phyloP scores from a whole-genome alignment of 2,329 filamentous ascomycete genomes.

The Diaporthe sp. region DNA sequence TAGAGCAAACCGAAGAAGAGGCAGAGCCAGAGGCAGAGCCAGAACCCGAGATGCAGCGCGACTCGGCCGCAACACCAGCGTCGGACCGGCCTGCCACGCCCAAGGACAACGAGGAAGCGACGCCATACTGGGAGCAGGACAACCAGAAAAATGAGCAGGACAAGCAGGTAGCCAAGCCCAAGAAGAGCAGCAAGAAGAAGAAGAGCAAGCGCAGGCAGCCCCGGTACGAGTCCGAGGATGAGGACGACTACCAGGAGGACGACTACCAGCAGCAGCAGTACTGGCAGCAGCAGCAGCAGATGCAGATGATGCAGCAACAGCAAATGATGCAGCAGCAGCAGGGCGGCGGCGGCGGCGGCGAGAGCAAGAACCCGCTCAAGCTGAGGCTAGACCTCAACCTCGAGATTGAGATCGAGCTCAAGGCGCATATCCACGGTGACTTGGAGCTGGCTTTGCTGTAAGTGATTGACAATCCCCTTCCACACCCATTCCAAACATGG shows the following conservation, averaged over 20 bases:
- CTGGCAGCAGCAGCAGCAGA: conserved; percentile 44
- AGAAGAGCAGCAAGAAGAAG: conserved; percentile 44
- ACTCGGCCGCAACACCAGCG: conserved; percentile 56
- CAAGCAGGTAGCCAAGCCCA: conserved; percentile 44
- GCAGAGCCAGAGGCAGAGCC: conserved; percentile 62
- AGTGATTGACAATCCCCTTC: conserved; percentile 43
- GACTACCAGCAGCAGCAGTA: conserved; percentile 43
- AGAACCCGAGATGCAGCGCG: conserved; percentile 71
- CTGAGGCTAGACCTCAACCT: conserved; percentile 81
- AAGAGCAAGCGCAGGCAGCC: conserved; percentile 40
- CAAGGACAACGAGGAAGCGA: conserved; percentile 49
- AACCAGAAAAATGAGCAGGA: conserved; percentile 44
- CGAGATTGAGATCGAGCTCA: conserved; percentile 84
- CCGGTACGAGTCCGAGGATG: conserved; percentile 35
- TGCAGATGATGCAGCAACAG: conserved; percentile 48
- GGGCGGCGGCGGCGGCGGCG: conserved; percentile 52
- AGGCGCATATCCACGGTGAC: conserved; percentile 84
- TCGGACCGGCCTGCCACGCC: conserved; percentile 50
- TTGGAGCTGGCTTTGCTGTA: conserved; percentile 80
- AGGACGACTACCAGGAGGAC: conserved; percentile 42
- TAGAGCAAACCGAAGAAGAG: conserved; percentile 48
- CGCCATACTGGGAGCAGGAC: conserved; percentile 47
- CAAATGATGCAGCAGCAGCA: conserved; percentile 49
- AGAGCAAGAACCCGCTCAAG: conserved; percentile 73
- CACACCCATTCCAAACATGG: conserved; percentile 4